Percentiles rank a stretch among this genome's conserved stretches.
phyloP scores from a whole-genome alignment of 2,329 filamentous ascomycete genomes.

The Pseudogymnoascus pannorum region DNA sequence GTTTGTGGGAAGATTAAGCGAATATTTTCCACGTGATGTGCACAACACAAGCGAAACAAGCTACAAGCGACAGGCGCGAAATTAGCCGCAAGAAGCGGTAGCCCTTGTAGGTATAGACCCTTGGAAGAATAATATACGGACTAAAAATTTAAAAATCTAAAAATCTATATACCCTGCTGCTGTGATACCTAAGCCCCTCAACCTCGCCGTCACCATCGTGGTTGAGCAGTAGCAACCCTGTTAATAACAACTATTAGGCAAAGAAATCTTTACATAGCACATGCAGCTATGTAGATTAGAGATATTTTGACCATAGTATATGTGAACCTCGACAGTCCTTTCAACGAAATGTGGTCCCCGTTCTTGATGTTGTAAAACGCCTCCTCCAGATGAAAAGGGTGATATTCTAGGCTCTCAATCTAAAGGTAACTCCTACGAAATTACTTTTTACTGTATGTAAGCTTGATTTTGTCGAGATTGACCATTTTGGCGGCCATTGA shows the following conservation, averaged over 20 bases:
- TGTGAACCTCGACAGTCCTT: too few relatives aligned
- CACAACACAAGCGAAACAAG: conserved; percentile 4
- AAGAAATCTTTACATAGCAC: too few relatives aligned
- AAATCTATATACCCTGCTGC: too few relatives aligned
- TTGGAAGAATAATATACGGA: conserved; percentile 2
- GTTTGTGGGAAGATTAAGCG: conserved; percentile 9
- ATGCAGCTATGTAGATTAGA: too few relatives aligned
- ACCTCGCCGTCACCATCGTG: too few relatives aligned
- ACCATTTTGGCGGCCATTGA: background rate
- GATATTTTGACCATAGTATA: too few relatives aligned
- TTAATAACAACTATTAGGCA: too few relatives aligned
- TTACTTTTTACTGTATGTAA: background rate
- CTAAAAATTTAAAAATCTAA: too few relatives aligned
- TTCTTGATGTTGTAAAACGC: background rate
- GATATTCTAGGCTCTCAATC: background rate
- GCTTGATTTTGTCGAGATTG: background rate
- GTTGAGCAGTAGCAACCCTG: too few relatives aligned
- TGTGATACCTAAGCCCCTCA: too few relatives aligned
- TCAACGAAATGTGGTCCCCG: background rate
- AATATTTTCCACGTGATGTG: conserved; percentile 5
- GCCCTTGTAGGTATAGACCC: conserved; percentile 3
- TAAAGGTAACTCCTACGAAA: background rate
- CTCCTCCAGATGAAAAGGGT: background rate
- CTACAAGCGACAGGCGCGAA: conserved; percentile 3
- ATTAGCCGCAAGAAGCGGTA: background rate